Evolutionary conservation across 1,284 basidiomycete species (phyloP).

Genomic region (Omphalotus olearius): DNA sequence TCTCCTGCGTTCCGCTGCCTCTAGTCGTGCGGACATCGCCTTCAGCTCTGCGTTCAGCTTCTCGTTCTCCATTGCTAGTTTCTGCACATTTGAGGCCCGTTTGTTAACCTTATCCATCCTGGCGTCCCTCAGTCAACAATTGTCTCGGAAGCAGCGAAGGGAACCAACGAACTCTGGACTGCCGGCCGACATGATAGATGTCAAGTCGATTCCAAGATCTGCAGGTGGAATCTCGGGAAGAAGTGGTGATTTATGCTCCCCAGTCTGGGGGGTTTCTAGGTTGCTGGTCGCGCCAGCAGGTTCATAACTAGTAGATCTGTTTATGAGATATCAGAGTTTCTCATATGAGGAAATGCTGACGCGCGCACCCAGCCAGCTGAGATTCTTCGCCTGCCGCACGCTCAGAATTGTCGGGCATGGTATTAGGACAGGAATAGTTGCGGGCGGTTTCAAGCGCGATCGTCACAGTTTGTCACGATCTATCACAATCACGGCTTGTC

Average conservation of each 20-base stretch:
- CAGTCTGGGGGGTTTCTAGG: background rate
- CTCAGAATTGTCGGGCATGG: slow-evolving; percentile 1
- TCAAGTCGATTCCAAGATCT: slow-evolving; percentile 47
- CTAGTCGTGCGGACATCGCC: slow-evolving; percentile 69
- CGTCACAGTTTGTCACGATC: too few relatives aligned
- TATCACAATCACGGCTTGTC: too few relatives aligned
- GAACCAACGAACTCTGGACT: slow-evolving; percentile 13
- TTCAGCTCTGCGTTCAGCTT: slow-evolving; percentile 69
- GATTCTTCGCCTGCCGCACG: too few relatives aligned
- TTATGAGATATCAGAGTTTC: too few relatives aligned
- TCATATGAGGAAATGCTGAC: too few relatives aligned
- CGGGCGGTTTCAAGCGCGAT: too few relatives aligned
- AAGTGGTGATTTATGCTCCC: slow-evolving; percentile 20
- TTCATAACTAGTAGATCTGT: background rate
- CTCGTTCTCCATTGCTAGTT: slow-evolving; percentile 72
- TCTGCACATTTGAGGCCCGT: slow-evolving; percentile 71
- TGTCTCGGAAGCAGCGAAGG: slow-evolving; percentile 19
- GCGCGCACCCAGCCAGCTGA: too few relatives aligned
- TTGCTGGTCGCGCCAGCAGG: background rate
- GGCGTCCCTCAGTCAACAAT: slow-evolving; percentile 23
- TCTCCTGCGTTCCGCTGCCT: slow-evolving; percentile 65
- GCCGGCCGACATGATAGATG: slow-evolving; percentile 36
- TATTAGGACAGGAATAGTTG: background rate
- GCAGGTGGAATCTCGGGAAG: slow-evolving; percentile 53
- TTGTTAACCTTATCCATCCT: slow-evolving; percentile 66